Conservation (phyloP, 1,139 yeast genomes). For the Taphrina confusa region DNA sequence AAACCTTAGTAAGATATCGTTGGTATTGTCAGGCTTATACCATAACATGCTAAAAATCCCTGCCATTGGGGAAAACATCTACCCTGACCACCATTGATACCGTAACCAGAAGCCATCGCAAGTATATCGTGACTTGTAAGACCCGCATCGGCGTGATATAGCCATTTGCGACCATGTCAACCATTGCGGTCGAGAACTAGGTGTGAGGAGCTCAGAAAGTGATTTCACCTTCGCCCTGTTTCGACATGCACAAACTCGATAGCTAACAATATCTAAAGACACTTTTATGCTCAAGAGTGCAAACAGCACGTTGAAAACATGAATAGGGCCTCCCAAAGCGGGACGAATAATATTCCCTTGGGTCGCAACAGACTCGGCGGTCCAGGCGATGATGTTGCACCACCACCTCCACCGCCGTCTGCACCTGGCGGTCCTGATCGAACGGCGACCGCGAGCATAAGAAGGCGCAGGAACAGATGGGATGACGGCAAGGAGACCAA, state of each 20-base stretch:
- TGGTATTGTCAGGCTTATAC: neutral
- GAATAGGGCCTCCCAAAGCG: constrained; percentile 37
- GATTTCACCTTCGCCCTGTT: neutral
- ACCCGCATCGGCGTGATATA: no score
- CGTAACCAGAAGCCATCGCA: constrained; percentile 50
- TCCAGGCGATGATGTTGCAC: constrained; percentile 37
- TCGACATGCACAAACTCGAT: no score
- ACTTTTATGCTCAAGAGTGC: no score
- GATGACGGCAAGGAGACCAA: constrained; percentile 44
- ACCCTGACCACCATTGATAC: constrained; percentile 53
- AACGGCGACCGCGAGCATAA: constrained; percentile 28
- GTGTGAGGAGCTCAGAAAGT: constrained; percentile 2
- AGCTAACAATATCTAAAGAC: no score
- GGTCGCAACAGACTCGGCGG: constrained; percentile 42
- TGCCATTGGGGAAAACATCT: constrained; percentile 51
- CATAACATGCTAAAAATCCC: constrained; percentile 23
- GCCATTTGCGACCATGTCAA: no score
- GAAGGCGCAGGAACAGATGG: constrained; percentile 44
- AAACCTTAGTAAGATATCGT: neutral
- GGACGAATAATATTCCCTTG: constrained; percentile 45
- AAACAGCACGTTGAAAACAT: neutral
- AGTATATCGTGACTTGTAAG: no score
- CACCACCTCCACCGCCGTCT: constrained; percentile 39
- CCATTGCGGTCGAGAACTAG: no score
- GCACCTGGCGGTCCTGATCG: constrained; percentile 30